Evolutionary conservation across 352 stramenopile genomes (phyloP), one percentile per base, ranked within the genome.

Genomic region (Phytophthora cajani): DNA sequence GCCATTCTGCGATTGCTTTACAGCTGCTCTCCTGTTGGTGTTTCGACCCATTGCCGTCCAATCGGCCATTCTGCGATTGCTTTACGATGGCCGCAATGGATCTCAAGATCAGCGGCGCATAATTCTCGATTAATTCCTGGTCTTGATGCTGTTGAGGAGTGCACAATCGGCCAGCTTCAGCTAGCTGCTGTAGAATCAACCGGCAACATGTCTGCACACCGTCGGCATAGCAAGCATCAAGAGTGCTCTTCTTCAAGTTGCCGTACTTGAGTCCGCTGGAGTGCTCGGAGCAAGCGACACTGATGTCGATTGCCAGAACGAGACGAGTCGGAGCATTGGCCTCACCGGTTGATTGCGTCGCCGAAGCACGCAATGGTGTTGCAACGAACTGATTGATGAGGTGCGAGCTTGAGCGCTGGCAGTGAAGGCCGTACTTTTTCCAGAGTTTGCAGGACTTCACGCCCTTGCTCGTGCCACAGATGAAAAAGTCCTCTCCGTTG

Each of bases 381-480:
- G 71, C 83, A 25, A 80, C 50, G 27, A 91, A 57, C 61, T 91
- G 83, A 54, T 82, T 88, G 9, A 90, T 72, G 30, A 92, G 78
- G 38, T 80, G 54, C 0, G 68, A 82, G 16, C 32, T 42, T 1
- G 67, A 78, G 57, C 57, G 58, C 3, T 65, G 57, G 21, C 82
- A 92, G 11, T 65, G 72, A n/a, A 89, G 65, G 3, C 84, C 84
- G 56, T 84, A 77, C 27, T 81, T 89, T 54, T 81, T 90, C 86
- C 86, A 93, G 1, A 75, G 40, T 21, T 78, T 79, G 32, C 52
- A 80, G 5, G 64, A 75, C 25, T 57, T 51, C 2, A 91, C 36
- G 1, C 80, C 83, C 17, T 79, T 81, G 0, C 75, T 82, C 16
- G 90, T 81, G 0, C 81, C 78, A 51, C 86, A 93, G 8, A 84